Conservation (phyloP, 2,329 filamentous ascomycete genomes). For the Hypoxylon sp. region DNA sequence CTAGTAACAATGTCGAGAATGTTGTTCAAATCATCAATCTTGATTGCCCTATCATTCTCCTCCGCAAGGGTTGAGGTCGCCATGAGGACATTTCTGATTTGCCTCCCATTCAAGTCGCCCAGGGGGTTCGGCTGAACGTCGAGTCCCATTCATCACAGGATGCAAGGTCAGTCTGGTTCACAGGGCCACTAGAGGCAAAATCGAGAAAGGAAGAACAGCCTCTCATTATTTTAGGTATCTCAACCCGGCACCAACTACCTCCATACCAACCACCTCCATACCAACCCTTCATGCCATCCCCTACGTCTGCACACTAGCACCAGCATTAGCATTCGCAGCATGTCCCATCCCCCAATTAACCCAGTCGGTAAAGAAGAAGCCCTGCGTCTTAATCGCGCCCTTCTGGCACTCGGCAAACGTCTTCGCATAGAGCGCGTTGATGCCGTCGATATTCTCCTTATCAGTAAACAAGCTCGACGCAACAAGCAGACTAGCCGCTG, state of each 20-base stretch:
- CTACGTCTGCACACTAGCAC: not conserved
- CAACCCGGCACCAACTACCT: not conserved
- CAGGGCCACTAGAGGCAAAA: too few species aligned
- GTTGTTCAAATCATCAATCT: too few species aligned
- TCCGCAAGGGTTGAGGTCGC: too few species aligned
- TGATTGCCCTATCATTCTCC: too few species aligned
- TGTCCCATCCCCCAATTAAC: conserved; percentile 77
- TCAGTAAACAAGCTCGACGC: conserved; percentile 73
- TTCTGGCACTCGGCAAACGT: conserved; percentile 73
- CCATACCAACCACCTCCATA: not conserved
- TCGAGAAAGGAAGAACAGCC: too few species aligned
- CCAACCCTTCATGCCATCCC: not conserved
- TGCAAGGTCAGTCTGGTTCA: too few species aligned
- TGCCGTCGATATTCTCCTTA: conserved; percentile 65
- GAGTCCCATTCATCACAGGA: too few species aligned
- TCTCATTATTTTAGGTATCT: not conserved
- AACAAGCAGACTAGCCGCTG: conserved; percentile 77
- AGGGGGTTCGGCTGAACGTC: too few species aligned
- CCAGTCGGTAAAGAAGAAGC: conserved; percentile 79
- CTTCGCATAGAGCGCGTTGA: conserved; percentile 75
- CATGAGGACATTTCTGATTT: too few species aligned
- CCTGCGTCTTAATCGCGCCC: conserved; percentile 72
- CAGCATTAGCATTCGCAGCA: conserved; percentile 51
- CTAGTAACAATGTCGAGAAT: too few species aligned
- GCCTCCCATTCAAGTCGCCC: too few species aligned